These are phyloP conservation scores for Kodamaea lidongshanica DNA, from an alignment of 805 yeast genomes.

Conservation along the genomic window DNA sequence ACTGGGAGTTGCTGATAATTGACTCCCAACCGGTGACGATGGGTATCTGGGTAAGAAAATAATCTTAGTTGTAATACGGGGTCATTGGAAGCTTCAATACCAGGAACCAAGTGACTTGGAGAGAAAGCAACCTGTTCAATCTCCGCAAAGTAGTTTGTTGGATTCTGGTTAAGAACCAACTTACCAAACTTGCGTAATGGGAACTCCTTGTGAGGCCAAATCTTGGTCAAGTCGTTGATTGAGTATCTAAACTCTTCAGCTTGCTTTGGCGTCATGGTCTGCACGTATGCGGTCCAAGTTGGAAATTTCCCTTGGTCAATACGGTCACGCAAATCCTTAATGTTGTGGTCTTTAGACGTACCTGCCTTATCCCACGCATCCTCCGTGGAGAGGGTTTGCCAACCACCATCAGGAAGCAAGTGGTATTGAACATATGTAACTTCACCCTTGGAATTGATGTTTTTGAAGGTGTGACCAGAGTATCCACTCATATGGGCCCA, in stretches of 20 bases:
- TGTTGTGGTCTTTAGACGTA: conserved; percentile 46
- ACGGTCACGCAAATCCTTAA: conserved; percentile 31
- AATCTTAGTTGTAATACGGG: conserved; percentile 79
- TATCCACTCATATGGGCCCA: conserved; percentile 56
- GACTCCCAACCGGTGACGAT: conserved; percentile 72
- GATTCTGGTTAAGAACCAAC: conserved; percentile 73
- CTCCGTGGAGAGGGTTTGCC: conserved; percentile 35
- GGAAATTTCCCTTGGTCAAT: conserved; percentile 47
- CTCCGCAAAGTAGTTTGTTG: conserved; percentile 82
- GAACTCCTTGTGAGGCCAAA: conserved; percentile 84
- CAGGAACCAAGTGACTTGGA: conserved; percentile 80
- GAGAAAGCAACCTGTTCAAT: conserved; percentile 82
- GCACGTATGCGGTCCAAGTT: conserved; percentile 48
- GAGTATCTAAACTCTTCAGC: conserved; percentile 45
- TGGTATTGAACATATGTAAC: conserved; percentile 54
- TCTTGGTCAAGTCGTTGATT: conserved; percentile 53
- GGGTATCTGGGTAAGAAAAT: conserved; percentile 81
- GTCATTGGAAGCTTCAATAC: conserved; percentile 76
- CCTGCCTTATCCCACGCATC: conserved; percentile 45
- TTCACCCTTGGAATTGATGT: conserved; percentile 45
- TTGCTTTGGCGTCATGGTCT: conserved; percentile 53
- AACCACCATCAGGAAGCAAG: conserved; percentile 45
- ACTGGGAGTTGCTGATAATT: conserved; percentile 85
- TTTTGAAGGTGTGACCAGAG: conserved; percentile 61
- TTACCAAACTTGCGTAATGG: conserved; percentile 85